Evolutionary conservation across 345 rosid species (phyloP), one percentile per base, ranked within the genome.

Genomic region (Boechera retrofracta): DNA sequence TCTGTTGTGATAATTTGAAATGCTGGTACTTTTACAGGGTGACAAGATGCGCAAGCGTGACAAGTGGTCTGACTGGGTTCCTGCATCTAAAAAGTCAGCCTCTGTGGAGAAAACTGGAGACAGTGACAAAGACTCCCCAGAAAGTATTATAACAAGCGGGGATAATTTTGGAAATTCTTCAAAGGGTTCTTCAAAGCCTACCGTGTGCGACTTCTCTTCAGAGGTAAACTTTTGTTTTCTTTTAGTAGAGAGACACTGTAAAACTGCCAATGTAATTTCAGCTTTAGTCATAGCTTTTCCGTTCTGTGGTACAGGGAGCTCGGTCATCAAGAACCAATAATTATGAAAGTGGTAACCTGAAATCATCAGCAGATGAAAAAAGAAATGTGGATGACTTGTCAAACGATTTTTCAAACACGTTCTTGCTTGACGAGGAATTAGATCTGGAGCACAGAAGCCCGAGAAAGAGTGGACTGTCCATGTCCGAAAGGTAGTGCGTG

Each of bases 341-440:
- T 33, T 57, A 64, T 75, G 75, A 48, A 70, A 75, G 54, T 69
- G 78, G 61, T 39, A 78, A 67, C 53, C 51, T 69, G 62, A 84
- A 79, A 62, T 48, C 18, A 28, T 71, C 83, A 33, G 67, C 82
- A 56, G 60, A 78, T 33, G 60, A 54, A 65, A 47, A 75, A 48
- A 82, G 74, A 61, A 84, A 82, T 74, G 70, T 74, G 80, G 87
- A 69, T 71, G 89, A 81, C 72, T 76, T 88, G 61, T 84, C 94
- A 44, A 74, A 62, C 84, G 98, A 95, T 78, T 91, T 89, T 76
- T 80, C 89, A 54, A 82, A 74, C 72, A 92, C 97, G 59, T 95
- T 95, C 81, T 84, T 91, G 93, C 89, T 91, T 79, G 97, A 96
- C 65, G 98, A 96, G 82, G 99, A 96, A 73, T 77, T 96, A 69